Base-by-base conservation (phyloP, 2,329 filamentous ascomycete species). In the Arthroderma sp. region DNA sequence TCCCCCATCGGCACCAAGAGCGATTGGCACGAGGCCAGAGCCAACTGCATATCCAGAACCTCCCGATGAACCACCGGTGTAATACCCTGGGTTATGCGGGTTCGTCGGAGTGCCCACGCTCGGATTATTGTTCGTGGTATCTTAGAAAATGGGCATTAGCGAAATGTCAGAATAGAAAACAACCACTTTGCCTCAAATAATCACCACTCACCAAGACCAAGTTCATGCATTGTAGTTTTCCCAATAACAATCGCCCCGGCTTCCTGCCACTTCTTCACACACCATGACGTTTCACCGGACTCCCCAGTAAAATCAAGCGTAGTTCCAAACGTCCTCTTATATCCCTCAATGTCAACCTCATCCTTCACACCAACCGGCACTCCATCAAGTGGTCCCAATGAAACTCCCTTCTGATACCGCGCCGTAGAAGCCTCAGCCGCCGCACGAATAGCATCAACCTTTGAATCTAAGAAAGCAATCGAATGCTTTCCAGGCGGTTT, bases 311-410 rank as follows among this genome's bases (percentile, higher is more conserved):
- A 72, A 50, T 81, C 71, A 38, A 79, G 68, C 49, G 66, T 72
- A 55, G 81, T 79, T 22, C 83, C 85, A 40, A 75, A 64, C 43
- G 77, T 81, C 50, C 73, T 76, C 42, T 75, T 72, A 58, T 86
- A 88, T 9, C 83, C 85, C 50, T 77, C 71, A 30, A 87, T 68
- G 50, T 81, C 72, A 10, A 81, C 72, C 56, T 94, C 85, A 57
- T 93, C 86, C 64, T 94, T 94, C 54, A 91, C 76, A 0, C 81
- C 83, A 40, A 93, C 75, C 0, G 86, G 87, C 1, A 94, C 77
- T 8, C 87, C 87, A 55, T 94, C 87, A 5, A 94, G 67, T 4
- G 84, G 66, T 8, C 84, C 73, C 10, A 86, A 61, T 0, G 79
- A 72, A 49, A 72, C 72, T 0, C 83, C 82, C 10, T 72, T 67